Evolutionary conservation across 176 grass and related monocot species (phyloP).

Genomic region (Aegilops sharonensis): DNA sequence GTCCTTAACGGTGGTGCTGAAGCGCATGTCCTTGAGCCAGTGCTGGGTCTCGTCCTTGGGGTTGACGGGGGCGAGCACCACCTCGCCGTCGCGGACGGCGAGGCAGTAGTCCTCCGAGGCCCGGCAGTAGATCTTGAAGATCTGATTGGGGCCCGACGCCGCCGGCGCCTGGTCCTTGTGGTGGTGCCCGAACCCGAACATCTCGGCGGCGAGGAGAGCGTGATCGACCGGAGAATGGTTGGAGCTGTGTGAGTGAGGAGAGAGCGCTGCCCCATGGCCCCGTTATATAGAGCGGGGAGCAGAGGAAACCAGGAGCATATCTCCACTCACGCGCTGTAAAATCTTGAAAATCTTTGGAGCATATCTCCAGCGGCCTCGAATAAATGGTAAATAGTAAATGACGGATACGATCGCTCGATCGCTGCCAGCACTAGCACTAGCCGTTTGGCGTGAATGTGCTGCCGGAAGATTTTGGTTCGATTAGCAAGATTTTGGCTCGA

Average conservation of each 20-base stretch:
- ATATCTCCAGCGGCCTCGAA: background rate
- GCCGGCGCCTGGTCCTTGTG: conserved; percentile 21
- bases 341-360: background rate
- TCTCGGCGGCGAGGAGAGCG: background rate
- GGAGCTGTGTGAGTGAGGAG: background rate
- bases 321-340: background rate
- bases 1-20: conserved; percentile 69
- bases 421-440: background rate
- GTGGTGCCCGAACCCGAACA: conserved; percentile 38
- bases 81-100: conserved; percentile 51
- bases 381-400: too few species aligned
- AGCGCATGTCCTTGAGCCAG: conserved; percentile 76
- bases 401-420: background rate
- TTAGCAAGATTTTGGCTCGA: background rate
- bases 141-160: conserved; percentile 35
- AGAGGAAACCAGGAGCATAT: background rate
- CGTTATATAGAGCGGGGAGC: conserved; percentile 22
- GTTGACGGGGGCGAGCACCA: conserved; percentile 50
- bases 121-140: conserved; percentile 63
- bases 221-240: background rate
- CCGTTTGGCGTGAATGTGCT: background rate
- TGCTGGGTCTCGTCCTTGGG: conserved; percentile 59
- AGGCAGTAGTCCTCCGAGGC: conserved; percentile 61
- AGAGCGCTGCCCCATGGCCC: background rate
- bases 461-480: background rate